Evolutionary conservation across 2,329 filamentous ascomycete genomes (phyloP).

Genomic region (Rhynchosporium agropyri): DNA sequence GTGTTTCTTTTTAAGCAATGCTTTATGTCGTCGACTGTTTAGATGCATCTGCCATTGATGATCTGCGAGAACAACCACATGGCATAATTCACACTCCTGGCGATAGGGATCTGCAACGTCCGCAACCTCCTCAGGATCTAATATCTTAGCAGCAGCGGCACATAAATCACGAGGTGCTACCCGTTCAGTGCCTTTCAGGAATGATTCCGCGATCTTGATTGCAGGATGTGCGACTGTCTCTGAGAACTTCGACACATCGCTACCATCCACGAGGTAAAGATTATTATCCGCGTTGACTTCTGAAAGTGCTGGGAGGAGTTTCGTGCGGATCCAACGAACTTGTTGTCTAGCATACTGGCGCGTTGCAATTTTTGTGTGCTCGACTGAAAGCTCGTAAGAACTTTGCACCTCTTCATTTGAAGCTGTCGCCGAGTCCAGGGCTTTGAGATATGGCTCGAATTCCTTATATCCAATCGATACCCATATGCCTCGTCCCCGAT

Average conservation of each 20-base stretch:
- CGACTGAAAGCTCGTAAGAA: constrained; percentile 63
- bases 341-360: constrained; percentile 87
- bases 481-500: constrained; percentile 86
- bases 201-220: constrained; percentile 59
- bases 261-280: constrained; percentile 82
- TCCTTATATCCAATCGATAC: constrained; percentile 97
- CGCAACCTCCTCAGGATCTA: constrained; percentile 56
- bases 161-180: constrained; percentile 58
- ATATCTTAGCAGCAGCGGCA: constrained; percentile 55
- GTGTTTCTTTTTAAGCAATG: constrained; percentile 36
- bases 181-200: constrained; percentile 58
- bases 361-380: constrained; percentile 80
- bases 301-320: constrained; percentile 71
- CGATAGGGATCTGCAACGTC: constrained; percentile 51
- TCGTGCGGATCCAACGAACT: constrained; percentile 82
- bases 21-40: constrained; percentile 48
- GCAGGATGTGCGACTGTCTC: constrained; percentile 68
- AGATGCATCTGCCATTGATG: constrained; percentile 53
- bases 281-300: constrained; percentile 55
- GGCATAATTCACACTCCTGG: constrained; percentile 72
- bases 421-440: constrained; percentile 43
- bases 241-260: constrained; percentile 64
- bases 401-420: constrained; percentile 51
- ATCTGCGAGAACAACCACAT: constrained; percentile 62
- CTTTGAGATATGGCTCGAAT: constrained; percentile 70